Evolutionary conservation across 768 basidiomycete species (phyloP), one percentile per base, ranked within the genome.

Genomic region (Coprinellus micaceus): DNA sequence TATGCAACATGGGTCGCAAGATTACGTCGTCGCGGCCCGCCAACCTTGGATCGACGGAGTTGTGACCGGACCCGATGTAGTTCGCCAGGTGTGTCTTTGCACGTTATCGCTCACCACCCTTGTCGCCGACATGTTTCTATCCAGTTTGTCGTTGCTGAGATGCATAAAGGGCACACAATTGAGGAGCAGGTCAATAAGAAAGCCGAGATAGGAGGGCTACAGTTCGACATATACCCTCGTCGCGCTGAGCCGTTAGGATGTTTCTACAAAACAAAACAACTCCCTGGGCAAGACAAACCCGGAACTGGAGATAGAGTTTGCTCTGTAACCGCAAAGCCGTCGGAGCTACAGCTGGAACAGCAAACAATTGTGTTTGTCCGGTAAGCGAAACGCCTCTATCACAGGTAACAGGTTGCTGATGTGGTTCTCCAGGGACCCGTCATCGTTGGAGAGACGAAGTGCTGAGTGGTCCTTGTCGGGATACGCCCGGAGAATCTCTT

Each of bases 1-100:
- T 25, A 22, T 48, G 10, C 48, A 22, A 30, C 2, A 15, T 29
- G n/a, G 15, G 6, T 26, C 29, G 17, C 60, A 61, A 47, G 60
- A 61, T 39, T 63, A 63, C 33, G 53, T 63, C 41, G 60, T 61
- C 4, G 57, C 57, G 15, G 60, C 54, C n/a, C 19, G 39, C 11
- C 62, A 63, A 33, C 53, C 41, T 3, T 63, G 62, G 62, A 21
- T 63, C 13, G 62, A 63, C 50, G 62, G 62, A n/a, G 49, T 58
- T 22, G 47, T 54, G 13, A 61, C 58, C 6, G 53, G 50, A 12
- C 39, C 48, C 7, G 62, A 57, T 4, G 49, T 61, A 19, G 60
- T 63, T 36, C 48, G 62, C 15, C 62, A 63, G 58, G 62, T 63
- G 45, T 3, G 26, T 25, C 11, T 37, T 22, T 28, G 21, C 19